Evolutionary conservation across 495 filamentous ascomycete species (phyloP).

Genomic region (Annulohypoxylon stygium): DNA sequence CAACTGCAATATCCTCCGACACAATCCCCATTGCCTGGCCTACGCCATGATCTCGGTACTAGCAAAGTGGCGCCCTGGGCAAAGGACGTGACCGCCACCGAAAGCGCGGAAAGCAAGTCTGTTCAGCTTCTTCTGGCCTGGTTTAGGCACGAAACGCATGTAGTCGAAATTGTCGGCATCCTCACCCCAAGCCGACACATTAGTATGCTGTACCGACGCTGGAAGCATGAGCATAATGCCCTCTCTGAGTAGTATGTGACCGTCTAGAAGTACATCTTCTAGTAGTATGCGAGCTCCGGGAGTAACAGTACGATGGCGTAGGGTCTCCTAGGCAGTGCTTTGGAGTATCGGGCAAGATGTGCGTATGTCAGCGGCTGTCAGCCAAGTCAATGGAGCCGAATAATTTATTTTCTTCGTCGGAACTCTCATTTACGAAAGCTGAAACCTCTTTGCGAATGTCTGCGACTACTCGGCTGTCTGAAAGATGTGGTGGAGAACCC

Average conservation of each 20-base stretch:
- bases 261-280: constrained; percentile 50
- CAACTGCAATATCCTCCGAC: constrained; percentile 17
- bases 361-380: constrained; percentile 30
- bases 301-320: constrained; percentile 45
- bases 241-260: constrained; percentile 50
- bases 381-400: constrained; percentile 38
- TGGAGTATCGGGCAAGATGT: constrained; percentile 44
- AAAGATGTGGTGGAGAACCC: constrained; percentile 47
- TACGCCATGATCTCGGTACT: constrained; percentile 49
- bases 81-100: constrained; percentile 51
- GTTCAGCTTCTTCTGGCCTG: constrained; percentile 37
- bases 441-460: constrained; percentile 47
- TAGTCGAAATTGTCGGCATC: constrained; percentile 48
- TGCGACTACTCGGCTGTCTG: constrained; percentile 33
- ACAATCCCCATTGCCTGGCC: constrained; percentile 34
- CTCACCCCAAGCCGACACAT: constrained; percentile 48
- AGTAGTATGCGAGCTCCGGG: constrained; percentile 42
- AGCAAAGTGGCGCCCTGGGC: constrained; percentile 55
- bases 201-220: constrained; percentile 46
- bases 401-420: not conserved
- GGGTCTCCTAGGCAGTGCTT: constrained; percentile 48
- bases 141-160: constrained; percentile 45
- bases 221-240: constrained; percentile 52
- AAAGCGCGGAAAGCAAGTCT: constrained; percentile 53
- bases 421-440: constrained; percentile 23